Percentiles rank a stretch among this genome's conserved stretches.
Conservation (phyloP, 1,284 basidiomycete genomes). For the Trichosporon sp. region DNA sequence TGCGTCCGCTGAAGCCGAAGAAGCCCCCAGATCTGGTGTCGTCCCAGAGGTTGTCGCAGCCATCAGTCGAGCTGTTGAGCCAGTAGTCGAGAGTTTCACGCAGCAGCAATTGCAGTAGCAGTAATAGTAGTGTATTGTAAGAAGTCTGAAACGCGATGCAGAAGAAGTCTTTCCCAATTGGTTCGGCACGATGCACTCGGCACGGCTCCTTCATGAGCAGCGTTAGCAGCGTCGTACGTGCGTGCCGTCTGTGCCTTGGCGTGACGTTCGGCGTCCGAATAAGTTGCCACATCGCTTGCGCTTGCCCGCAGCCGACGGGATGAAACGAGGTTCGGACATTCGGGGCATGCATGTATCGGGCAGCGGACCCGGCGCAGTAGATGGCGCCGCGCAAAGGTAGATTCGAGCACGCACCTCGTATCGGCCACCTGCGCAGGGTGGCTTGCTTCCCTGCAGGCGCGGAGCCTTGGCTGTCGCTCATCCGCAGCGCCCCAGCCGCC, state of each 20-base stretch:
- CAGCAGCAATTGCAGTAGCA: too few relatives aligned
- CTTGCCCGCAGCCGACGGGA: background rate
- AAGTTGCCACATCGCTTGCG: background rate
- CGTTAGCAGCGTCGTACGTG: background rate
- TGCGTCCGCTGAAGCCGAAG: background rate
- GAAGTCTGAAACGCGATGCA: background rate
- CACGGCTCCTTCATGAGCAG: too few relatives aligned
- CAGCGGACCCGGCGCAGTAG: too few relatives aligned
- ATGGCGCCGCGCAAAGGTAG: too few relatives aligned
- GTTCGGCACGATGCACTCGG: background rate
- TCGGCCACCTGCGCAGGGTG: too few relatives aligned
- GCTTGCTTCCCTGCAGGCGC: too few relatives aligned
- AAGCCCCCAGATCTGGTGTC: background rate
- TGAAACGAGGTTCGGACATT: too few relatives aligned
- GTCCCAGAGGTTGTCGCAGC: background rate
- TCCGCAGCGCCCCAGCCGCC: too few relatives aligned
- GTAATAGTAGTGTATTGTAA: background rate
- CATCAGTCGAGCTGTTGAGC: background rate
- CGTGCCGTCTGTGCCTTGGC: background rate
- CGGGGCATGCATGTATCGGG: too few relatives aligned
- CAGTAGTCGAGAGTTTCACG: too few relatives aligned
- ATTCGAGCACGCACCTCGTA: too few relatives aligned
- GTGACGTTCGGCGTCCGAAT: background rate
- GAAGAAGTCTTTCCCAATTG: background rate
- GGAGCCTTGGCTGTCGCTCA: too few relatives aligned